A percentile compares a stretch with the other conserved stretches of the same genome.
Evolutionary conservation across 2,329 filamentous ascomycete species (phyloP).

Genomic region (Cladosporium sp.): DNA sequence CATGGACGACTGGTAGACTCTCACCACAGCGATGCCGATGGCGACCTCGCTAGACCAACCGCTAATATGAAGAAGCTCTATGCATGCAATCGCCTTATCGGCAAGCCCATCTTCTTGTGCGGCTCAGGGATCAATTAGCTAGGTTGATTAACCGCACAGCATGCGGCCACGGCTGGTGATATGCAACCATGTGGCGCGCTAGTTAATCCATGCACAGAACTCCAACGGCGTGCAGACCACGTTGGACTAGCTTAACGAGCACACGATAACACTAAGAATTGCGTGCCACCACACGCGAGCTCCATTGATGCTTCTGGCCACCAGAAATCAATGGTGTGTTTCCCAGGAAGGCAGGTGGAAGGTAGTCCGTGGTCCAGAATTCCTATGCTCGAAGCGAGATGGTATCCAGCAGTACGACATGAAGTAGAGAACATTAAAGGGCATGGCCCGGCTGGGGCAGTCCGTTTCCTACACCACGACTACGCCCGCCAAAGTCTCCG

Average conservation of each 20-base stretch:
- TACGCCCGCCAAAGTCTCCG: background rate
- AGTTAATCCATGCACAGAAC: background rate
- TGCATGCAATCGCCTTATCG: background rate
- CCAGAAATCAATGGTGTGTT: background rate
- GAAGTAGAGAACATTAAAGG: too few relatives aligned
- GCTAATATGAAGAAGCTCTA: background rate
- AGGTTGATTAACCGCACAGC: background rate
- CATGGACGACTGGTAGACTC: background rate
- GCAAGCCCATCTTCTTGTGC: background rate
- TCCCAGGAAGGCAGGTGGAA: background rate
- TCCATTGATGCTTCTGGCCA: background rate
- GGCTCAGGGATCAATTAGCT: background rate
- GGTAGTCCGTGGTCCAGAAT: background rate
- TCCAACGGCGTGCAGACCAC: background rate
- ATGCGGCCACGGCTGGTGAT: background rate
- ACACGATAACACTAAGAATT: background rate
- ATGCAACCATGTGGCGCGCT: background rate
- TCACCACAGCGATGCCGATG: background rate
- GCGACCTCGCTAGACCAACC: background rate
- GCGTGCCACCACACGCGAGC: background rate
- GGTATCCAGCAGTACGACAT: background rate
- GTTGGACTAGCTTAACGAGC: background rate
- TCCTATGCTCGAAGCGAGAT: background rate
- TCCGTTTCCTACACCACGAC: background rate
- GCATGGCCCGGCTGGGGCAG: background rate